Conservation (phyloP, 805 yeast genomes). For the Candida fluviatilis region DNA sequence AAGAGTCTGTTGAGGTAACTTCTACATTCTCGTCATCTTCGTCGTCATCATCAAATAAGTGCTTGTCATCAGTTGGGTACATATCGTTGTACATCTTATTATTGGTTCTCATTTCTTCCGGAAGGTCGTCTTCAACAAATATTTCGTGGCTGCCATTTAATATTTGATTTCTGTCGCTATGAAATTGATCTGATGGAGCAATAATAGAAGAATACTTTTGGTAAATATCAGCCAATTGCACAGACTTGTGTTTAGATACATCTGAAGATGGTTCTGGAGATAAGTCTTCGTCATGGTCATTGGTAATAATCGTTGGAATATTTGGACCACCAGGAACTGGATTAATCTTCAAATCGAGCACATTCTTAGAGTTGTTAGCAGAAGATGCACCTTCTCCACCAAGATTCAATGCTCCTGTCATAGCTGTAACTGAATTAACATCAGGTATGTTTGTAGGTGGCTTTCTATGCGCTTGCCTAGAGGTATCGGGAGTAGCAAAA, state of each 20-base stretch:
- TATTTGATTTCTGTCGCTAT: conserved; percentile 28
- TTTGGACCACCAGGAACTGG: conserved; percentile 3
- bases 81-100: conserved; percentile 22
- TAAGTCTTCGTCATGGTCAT: not conserved
- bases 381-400: conserved; percentile 3
- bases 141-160: conserved; percentile 35
- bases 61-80: conserved; percentile 36
- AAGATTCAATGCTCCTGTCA: conserved; percentile 3
- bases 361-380: conserved; percentile 9
- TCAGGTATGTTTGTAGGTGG: not conserved
- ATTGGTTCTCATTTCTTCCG: conserved; percentile 23
- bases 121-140: conserved; percentile 31
- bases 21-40: conserved; percentile 12
- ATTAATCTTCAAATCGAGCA: conserved; percentile 13
- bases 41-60: conserved; percentile 27
- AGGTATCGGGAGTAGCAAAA: not conserved
- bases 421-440: conserved; percentile 2
- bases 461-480: not conserved
- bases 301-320: conserved; percentile 5
- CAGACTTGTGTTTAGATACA: conserved; percentile 24
- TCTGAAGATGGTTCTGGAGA: not conserved
- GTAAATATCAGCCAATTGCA: conserved; percentile 41
- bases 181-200: conserved; percentile 38
- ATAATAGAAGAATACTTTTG: conserved; percentile 38
- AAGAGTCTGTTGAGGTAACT: not conserved